Conservation (phyloP, 2,329 filamentous ascomycete genomes). For the Cytospora chrysosperma region DNA sequence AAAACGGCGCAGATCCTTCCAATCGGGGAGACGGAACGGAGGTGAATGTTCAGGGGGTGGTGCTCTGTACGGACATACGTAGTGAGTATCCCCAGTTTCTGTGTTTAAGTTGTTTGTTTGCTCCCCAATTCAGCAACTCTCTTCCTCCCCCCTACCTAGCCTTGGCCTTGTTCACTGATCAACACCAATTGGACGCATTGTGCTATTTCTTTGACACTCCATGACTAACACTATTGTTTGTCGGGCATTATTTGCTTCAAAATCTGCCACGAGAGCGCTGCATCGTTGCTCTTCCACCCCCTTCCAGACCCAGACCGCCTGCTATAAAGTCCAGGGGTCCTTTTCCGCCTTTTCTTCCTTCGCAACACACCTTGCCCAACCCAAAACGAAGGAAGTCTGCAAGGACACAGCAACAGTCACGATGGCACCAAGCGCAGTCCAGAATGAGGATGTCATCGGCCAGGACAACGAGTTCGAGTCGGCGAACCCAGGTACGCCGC, state of each 20-base stretch:
- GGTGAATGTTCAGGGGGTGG: too few species aligned
- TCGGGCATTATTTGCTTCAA: background rate
- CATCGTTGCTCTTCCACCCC: background rate
- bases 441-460: constrained; percentile 7
- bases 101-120: background rate
- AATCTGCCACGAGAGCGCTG: background rate
- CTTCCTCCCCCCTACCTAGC: too few species aligned
- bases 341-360: background rate
- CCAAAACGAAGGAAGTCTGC: background rate
- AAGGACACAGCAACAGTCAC: background rate
- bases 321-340: background rate
- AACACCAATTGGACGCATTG: background rate
- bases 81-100: background rate
- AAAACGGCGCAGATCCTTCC: background rate
- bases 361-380: background rate
- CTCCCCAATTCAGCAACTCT: background rate
- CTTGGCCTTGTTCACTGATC: too few species aligned
- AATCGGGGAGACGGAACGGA: background rate
- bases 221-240: background rate
- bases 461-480: constrained; percentile 2
- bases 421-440: constrained; percentile 21
- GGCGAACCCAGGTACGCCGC: constrained; percentile 19
- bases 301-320: background rate
- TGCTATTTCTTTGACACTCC: background rate
- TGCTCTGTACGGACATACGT: background rate